Evolutionary conservation across 345 rosid species (phyloP), one percentile per base, ranked within the genome.

Genomic region (Citrus trifoliata): DNA sequence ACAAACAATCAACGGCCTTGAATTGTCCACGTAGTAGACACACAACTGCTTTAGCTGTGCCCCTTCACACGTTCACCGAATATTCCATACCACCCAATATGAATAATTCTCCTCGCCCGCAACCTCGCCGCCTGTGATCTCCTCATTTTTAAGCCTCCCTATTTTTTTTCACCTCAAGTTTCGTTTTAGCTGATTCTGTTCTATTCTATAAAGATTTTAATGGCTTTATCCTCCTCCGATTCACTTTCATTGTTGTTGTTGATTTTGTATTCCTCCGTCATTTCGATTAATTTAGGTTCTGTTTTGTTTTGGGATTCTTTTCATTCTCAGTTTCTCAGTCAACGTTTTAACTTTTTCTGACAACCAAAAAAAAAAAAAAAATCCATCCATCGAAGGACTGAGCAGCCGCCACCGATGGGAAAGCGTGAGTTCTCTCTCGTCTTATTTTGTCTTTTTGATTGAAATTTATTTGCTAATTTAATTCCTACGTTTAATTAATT

Each of bases 201-300:
- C 51, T 28, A 6, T 59, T 30, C 66, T 65, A 58, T 56, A 27
- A 3, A 70, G 6, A 30, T 19, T 83, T 92, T 88, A 78, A 94
- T 94, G 98, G 98, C 90, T 87, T 81, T 32, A 80, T 85, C 86
- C 80, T 85, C 86, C 28, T 74, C 82, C 80, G 80, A 48, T 80
- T 90, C 82, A 64, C 53, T 68, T 76, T 37, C 66, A 24, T 74
- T 71, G 25, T 76, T 53, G 56, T 71, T 69, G 27, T 74, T 59
- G 65, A 48, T 53, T 4, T 80, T 78, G 78, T 53, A 67, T 74
- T 73, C 76, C 75, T 71, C 79, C 75, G 16, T 46, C 51, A 18
- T 71, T 78, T 82, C 80, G 27, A 14, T 79, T 74, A 83, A 25
- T 56, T 76, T 85, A 30, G 76, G 79, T 79, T 83, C 81, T 55